A percentile compares a stretch with the other conserved stretches of the same genome.
Evolutionary conservation across 306 rosid genomes (phyloP).

Genomic region (Prunus salicina): DNA sequence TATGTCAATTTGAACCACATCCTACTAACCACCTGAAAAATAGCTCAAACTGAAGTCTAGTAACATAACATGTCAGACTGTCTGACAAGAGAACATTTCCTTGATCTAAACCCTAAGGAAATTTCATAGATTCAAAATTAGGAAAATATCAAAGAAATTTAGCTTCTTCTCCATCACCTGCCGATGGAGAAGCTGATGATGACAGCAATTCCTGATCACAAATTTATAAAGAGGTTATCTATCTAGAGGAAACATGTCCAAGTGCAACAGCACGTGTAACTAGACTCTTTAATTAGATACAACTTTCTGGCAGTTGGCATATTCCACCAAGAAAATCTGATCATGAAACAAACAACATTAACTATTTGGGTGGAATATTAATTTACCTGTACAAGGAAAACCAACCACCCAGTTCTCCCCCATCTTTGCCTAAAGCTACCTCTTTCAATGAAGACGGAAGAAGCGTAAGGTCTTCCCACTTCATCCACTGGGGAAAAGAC

Average conservation of each 20-base stretch:
- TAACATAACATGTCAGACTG: not conserved
- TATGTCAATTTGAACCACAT: not conserved
- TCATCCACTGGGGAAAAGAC: conserved; percentile 61
- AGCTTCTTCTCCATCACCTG: not conserved
- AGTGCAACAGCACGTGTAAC: not conserved
- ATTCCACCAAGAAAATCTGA: not conserved
- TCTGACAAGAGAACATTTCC: not conserved
- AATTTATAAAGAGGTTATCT: not conserved
- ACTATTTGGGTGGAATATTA: conserved; percentile 11
- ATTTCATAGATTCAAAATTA: not conserved
- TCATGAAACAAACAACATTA: not conserved
- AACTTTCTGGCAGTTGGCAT: not conserved
- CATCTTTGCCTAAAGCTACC: conserved; percentile 63
- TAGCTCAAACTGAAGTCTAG: not conserved
- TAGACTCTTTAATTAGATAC: not conserved
- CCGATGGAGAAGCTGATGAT: not conserved
- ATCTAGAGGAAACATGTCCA: not conserved
- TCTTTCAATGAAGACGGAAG: conserved; percentile 59
- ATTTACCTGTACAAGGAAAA: conserved; percentile 76
- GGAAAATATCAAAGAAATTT: not conserved
- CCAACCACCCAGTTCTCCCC: conserved; percentile 68
- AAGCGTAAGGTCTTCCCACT: conserved; percentile 54
- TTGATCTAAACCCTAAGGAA: not conserved
- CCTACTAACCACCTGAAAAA: not conserved
- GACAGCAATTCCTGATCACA: not conserved